phyloP scores from a whole-genome alignment of 2,329 filamentous ascomycete genomes.

The Venturiaceae sp. region DNA sequence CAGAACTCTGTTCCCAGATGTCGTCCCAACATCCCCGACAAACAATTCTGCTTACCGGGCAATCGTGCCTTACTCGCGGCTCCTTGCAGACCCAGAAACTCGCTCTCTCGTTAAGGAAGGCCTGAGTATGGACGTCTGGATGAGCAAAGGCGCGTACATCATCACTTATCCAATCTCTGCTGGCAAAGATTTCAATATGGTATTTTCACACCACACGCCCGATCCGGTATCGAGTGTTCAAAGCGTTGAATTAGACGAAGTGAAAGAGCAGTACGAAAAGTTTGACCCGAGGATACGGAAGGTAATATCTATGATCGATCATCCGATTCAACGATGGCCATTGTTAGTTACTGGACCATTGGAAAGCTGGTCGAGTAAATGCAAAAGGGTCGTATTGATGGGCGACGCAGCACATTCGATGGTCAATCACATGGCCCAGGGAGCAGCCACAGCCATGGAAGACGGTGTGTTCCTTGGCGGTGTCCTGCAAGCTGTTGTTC shows the following conservation, averaged over 20 bases:
- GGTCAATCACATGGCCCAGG: conserved; percentile 35
- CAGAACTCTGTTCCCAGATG: conserved; percentile 29
- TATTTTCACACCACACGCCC: conserved; percentile 31
- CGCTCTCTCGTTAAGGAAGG: conserved; percentile 21
- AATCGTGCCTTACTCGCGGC: conserved; percentile 29
- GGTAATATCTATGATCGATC: conserved; percentile 28
- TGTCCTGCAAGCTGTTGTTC: conserved; percentile 25
- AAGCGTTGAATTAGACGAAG: conserved; percentile 32
- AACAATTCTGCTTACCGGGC: conserved; percentile 34
- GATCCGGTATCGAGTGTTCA: conserved; percentile 25
- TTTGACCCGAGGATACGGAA: conserved; percentile 35
- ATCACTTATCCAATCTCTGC: conserved; percentile 38
- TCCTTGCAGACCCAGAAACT: conserved; percentile 29
- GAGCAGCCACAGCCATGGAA: conserved; percentile 35
- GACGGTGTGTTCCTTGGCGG: conserved; percentile 31
- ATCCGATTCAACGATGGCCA: conserved; percentile 29
- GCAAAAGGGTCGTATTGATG: conserved; percentile 34
- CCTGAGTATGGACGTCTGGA: conserved; percentile 37
- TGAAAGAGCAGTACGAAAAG: conserved; percentile 30
- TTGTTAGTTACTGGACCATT: conserved; percentile 33
- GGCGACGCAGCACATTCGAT: conserved; percentile 34
- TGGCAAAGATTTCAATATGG: conserved; percentile 36
- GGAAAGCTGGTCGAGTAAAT: conserved; percentile 29
- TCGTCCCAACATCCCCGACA: conserved; percentile 28
- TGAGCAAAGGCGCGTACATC: conserved; percentile 29